A percentile compares a stretch with the other conserved stretches of the same genome.
These are phyloP conservation scores for Paraconiothyrium brasiliense DNA, from an alignment of 2,329 filamentous ascomycete genomes.

Conservation along the genomic window DNA sequence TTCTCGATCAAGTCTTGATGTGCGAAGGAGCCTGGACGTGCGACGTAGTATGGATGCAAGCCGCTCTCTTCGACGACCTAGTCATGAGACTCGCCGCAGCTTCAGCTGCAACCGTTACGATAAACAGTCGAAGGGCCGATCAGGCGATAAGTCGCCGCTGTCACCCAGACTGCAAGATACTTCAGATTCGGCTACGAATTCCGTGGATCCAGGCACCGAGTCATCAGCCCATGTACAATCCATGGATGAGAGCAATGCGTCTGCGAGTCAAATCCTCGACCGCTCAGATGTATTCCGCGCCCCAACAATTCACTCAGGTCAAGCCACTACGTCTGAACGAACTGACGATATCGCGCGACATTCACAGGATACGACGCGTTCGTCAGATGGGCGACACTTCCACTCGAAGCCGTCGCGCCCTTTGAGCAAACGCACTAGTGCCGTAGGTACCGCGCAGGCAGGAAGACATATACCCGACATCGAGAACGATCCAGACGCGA, in stretches of 20 bases:
- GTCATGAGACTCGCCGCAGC: slow-evolving; percentile 61
- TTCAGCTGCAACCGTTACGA: slow-evolving; percentile 67
- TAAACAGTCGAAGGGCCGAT: slow-evolving; percentile 61
- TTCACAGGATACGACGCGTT: slow-evolving; percentile 52
- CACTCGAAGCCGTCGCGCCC: slow-evolving; percentile 24
- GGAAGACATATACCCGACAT: slow-evolving; percentile 28
- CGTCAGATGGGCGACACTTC: slow-evolving; percentile 33
- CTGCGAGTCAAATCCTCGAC: slow-evolving; percentile 88
- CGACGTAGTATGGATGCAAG: slow-evolving; percentile 51
- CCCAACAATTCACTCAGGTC: slow-evolving; percentile 66
- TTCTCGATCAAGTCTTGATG: slow-evolving; percentile 53
- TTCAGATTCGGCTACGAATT: slow-evolving; percentile 79
- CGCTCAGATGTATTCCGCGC: slow-evolving; percentile 89
- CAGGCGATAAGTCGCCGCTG: slow-evolving; percentile 58
- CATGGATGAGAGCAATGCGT: slow-evolving; percentile 75
- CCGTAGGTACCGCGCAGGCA: slow-evolving; percentile 18
- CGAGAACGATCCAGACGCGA: slow-evolving; percentile 40
- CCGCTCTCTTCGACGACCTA: slow-evolving; percentile 63
- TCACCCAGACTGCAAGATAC: slow-evolving; percentile 68
- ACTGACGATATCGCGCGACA: slow-evolving; percentile 35
- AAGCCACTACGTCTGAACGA: slow-evolving; percentile 31
- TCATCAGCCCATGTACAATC: slow-evolving; percentile 72
- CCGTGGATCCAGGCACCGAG: slow-evolving; percentile 74
- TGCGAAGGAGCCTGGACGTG: slow-evolving; percentile 52
- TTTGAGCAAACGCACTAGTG: slow-evolving; percentile 25